Base-by-base conservation (phyloP, 768 basidiomycete genomes). In the Sistotremastrum suecicum region DNA sequence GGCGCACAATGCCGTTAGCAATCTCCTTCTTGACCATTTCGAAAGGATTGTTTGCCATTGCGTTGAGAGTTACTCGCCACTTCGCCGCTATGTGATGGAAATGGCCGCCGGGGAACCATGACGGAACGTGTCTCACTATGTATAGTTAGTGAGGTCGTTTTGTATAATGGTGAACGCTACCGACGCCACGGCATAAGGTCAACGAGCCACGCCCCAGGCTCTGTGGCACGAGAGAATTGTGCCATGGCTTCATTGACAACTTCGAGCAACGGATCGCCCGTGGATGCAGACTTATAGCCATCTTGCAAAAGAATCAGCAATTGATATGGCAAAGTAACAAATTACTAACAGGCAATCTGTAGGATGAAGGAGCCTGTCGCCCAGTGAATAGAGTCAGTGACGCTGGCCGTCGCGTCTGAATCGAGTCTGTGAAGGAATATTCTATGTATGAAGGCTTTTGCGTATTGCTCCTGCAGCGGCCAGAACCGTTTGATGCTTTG, bases 181-280 rank as follows among this genome's bases (percentile, higher is more conserved):
- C 40, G 31, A 51, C 50, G 38, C 12, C 50, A 7, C 7, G 51
- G 51, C 29, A 50, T 39, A 7, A 34, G 39, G 31, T 52, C 46
- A 29, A 52, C 50, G 7, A 52, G 45, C 50, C 50, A 52, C 9
- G 45, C 39, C 9, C 45, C 51, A 5, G 49, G 49, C 11, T 67
- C 60, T 0, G 70, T 68, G 5, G 74, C 70, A 5, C 50, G 58
- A 34, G 66, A 72, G 51, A 79, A 76, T 47, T 74, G 70, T 28
- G 66, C 67, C 31, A 53, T 43, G 2, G 58, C 59, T 9, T 46
- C 42, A 36, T 60, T 56, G 32, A 57, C 61, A 1, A 56, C 32
- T 8, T 53, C 41, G 31, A 63, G 43, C 38, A 58, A 44, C 5
- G 51, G 50, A 46, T 63, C 62, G 3, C 49, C 45, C 31, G 20